phyloP scores from a whole-genome alignment of 2,329 filamentous ascomycete species.

The Xylaria hypoxylon region DNA sequence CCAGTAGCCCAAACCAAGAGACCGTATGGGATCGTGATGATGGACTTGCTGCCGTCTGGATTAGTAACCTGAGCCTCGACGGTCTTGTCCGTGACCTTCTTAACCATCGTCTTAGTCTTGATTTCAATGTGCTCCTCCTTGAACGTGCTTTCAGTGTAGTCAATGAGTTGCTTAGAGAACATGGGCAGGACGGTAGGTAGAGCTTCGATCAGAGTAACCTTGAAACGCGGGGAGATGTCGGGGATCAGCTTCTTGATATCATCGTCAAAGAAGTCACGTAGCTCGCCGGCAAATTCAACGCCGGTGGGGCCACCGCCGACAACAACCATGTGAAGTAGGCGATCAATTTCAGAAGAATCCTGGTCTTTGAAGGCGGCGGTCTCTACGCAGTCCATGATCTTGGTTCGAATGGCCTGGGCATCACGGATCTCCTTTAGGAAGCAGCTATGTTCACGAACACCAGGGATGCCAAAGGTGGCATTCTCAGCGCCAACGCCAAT shows the following conservation, averaged over 20 bases:
- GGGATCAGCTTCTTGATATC: conserved; percentile 99
- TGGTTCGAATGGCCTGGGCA: conserved; percentile 95
- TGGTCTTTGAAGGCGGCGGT: conserved; percentile 99
- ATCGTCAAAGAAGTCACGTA: conserved; percentile 98
- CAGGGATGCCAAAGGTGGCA: conserved; percentile 96
- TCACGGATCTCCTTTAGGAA: conserved; percentile 99
- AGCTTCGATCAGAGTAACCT: conserved; percentile 96
- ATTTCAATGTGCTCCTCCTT: conserved; percentile 99
- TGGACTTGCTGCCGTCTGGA: conserved; percentile 85
- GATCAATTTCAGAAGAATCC: conserved; percentile 85
- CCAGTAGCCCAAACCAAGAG: conserved; percentile 98
- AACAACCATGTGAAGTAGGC: conserved; percentile 97
- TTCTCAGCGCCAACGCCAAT: conserved; percentile 98
- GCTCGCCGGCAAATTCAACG: conserved; percentile 97
- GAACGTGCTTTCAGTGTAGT: conserved; percentile 99
- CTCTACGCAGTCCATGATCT: conserved; percentile 99
- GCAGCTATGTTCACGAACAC: conserved; percentile 93
- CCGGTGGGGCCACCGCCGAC: conserved; percentile 94
- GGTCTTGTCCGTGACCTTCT: conserved; percentile 91
- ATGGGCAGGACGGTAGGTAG: conserved; percentile 96
- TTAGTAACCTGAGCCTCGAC: conserved; percentile 89
- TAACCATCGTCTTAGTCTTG: conserved; percentile 98
- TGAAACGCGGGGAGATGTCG: conserved; percentile 93
- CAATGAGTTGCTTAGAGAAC: conserved; percentile 99
- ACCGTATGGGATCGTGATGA: conserved; percentile 88